Conservation (phyloP, 2,329 filamentous ascomycete species). For the Colletotrichum viniferum region DNA sequence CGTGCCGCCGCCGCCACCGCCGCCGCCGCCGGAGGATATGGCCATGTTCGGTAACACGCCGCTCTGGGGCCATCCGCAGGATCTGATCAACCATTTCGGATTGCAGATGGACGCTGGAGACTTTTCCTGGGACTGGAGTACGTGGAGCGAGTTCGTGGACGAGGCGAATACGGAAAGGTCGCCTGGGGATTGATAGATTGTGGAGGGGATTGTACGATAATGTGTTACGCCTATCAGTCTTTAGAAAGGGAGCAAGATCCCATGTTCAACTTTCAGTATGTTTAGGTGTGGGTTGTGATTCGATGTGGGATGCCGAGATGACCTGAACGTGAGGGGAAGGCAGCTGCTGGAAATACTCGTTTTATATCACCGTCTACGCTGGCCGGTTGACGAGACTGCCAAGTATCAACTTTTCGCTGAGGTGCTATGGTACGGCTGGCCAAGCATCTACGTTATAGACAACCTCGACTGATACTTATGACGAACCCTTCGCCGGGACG, state of each 20-base stretch:
- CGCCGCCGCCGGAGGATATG: background rate
- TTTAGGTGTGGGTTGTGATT: background rate
- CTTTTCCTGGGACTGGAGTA: conserved; percentile 36
- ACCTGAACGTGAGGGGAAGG: background rate
- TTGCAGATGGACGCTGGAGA: conserved; percentile 21
- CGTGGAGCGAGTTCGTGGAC: conserved; percentile 50
- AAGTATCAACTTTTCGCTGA: background rate
- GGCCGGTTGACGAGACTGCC: background rate
- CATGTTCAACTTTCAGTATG: background rate
- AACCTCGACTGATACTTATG: background rate
- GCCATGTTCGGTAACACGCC: background rate
- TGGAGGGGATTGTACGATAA: background rate
- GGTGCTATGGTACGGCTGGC: background rate
- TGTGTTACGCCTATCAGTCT: background rate
- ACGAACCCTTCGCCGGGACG: background rate
- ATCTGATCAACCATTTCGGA: conserved; percentile 26
- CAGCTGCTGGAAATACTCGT: background rate
- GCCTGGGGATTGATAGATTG: conserved; percentile 25
- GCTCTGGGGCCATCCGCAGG: conserved; percentile 26
- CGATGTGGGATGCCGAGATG: background rate
- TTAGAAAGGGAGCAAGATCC: background rate
- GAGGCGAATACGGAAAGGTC: conserved; percentile 41
- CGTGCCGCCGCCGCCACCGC: background rate
- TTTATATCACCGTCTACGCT: background rate
- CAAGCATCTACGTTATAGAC: background rate